These are phyloP conservation scores for Vitis rupestris DNA, from an alignment of 164 flowering plant genomes.

Conservation along the genomic window DNA sequence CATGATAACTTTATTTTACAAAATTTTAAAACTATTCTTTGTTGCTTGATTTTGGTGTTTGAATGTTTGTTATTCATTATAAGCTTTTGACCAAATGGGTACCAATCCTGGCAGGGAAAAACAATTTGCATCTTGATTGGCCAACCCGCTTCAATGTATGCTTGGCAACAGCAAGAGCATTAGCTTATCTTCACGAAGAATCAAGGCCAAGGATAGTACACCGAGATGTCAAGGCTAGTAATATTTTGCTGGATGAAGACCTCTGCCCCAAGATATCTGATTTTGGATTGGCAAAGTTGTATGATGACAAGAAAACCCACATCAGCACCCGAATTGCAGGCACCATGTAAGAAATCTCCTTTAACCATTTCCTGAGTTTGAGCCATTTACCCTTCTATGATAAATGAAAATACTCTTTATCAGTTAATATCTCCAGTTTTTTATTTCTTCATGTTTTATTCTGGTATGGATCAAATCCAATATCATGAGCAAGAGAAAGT, in stretches of 20 bases:
- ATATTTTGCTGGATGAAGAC: slow-evolving; percentile 25
- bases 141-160: slow-evolving; percentile 19
- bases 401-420: background rate
- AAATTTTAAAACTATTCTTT: too few relatives aligned
- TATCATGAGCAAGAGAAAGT: too few relatives aligned
- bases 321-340: slow-evolving; percentile 34
- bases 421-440: background rate
- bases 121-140: slow-evolving; percentile 17
- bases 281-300: slow-evolving; percentile 32
- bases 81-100: too few relatives aligned
- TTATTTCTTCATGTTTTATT: too few relatives aligned
- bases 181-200: slow-evolving; percentile 33
- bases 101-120: slow-evolving; percentile 5
- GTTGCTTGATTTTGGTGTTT: too few relatives aligned
- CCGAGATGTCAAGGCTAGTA: slow-evolving; percentile 33
- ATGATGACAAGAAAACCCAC: slow-evolving; percentile 31
- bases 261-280: slow-evolving; percentile 31
- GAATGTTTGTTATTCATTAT: too few relatives aligned
- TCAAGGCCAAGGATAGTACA: slow-evolving; percentile 29
- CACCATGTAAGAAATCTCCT: slow-evolving; percentile 20
- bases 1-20: too few relatives aligned
- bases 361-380: background rate
- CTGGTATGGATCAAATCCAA: too few relatives aligned
- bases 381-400: background rate
- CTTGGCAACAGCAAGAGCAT: slow-evolving; percentile 28